phyloP scores from a whole-genome alignment of 2,329 filamentous ascomycete species.

The Davidsoniella neocaledoniae region DNA sequence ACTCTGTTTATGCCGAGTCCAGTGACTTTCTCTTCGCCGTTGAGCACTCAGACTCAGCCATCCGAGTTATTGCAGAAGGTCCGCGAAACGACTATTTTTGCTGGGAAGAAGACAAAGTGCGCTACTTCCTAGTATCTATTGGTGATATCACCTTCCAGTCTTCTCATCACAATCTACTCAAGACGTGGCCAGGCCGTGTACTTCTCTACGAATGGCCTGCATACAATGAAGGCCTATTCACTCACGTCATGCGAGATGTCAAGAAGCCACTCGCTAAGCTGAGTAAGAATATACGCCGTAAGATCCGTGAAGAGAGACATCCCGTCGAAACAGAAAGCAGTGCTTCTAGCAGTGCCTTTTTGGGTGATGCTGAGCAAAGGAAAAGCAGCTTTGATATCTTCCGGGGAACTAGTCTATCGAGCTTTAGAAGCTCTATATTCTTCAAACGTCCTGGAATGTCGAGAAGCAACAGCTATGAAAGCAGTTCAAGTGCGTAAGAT shows the following conservation, averaged over 20 bases:
- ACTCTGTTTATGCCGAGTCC: no score
- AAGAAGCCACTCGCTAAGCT: slow-evolving; percentile 3
- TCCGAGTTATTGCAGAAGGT: slow-evolving; percentile 9
- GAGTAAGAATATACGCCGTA: background rate
- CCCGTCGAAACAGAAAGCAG: background rate
- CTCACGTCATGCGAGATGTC: slow-evolving; percentile 4
- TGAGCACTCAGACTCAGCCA: background rate
- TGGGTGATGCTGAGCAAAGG: background rate
- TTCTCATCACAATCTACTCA: slow-evolving; percentile 7
- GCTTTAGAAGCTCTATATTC: slow-evolving; percentile 1
- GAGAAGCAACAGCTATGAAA: background rate
- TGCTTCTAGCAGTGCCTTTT: background rate
- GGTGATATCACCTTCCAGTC: slow-evolving; percentile 10
- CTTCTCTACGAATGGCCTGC: slow-evolving; percentile 10
- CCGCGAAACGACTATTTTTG: slow-evolving; percentile 10
- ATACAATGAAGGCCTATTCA: slow-evolving; percentile 2
- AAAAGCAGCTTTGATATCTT: slow-evolving; percentile 6
- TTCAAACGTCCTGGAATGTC: background rate
- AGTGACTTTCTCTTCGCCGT: background rate
- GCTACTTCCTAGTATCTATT: slow-evolving; percentile 10
- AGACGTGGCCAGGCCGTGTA: slow-evolving; percentile 8
- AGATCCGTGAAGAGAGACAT: background rate
- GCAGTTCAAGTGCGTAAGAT: background rate
- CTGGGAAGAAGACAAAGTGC: slow-evolving; percentile 11
- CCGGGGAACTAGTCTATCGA: background rate